These are phyloP conservation scores for Eucalyptus victrix DNA, from an alignment of 345 rosid species.

Conservation along the genomic window DNA sequence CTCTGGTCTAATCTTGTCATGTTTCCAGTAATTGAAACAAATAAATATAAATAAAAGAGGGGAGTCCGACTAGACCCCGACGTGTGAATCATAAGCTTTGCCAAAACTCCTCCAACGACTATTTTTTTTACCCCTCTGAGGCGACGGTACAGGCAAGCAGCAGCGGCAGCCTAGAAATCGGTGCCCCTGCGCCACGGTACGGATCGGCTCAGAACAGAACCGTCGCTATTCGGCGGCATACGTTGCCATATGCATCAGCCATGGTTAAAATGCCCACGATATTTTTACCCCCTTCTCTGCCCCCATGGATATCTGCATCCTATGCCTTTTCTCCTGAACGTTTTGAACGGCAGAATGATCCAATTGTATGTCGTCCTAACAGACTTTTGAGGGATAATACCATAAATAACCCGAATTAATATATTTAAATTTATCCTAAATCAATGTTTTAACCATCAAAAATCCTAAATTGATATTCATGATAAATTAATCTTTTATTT, in stretches of 20 bases:
- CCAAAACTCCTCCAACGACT: background rate
- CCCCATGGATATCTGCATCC: background rate
- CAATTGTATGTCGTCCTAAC: background rate
- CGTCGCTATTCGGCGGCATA: background rate
- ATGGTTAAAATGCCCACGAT: background rate
- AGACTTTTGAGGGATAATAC: too few relatives aligned
- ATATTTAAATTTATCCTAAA: too few relatives aligned
- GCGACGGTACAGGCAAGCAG: background rate
- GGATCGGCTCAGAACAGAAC: background rate
- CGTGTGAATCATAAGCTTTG: background rate
- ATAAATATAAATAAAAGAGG: background rate
- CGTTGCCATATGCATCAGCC: too few relatives aligned
- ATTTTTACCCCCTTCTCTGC: background rate
- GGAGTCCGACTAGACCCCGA: background rate
- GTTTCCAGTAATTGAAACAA: background rate
- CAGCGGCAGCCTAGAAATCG: background rate
- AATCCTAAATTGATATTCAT: too few relatives aligned
- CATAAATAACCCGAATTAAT: too few relatives aligned
- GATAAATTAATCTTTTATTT: too few relatives aligned
- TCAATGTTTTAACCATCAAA: too few relatives aligned
- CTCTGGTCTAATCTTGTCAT: background rate
- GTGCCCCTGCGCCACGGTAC: background rate
- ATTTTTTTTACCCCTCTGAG: background rate
- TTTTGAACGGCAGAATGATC: background rate
- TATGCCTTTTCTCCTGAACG: background rate